Evolutionary conservation across 345 rosid species (phyloP).

Genomic region (Acer negundo): DNA sequence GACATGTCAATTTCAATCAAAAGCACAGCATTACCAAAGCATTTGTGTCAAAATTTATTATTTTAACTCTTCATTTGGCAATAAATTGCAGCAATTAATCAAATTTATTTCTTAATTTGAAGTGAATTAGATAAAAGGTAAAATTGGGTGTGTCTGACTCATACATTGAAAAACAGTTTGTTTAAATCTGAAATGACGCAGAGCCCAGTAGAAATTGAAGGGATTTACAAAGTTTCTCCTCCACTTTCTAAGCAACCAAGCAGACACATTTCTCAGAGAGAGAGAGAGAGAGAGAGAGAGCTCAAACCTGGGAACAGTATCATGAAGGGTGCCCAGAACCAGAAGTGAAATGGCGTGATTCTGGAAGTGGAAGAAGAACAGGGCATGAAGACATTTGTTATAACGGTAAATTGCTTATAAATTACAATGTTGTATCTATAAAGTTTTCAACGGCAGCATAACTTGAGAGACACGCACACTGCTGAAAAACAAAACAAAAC

Average conservation of each 20-base stretch:
- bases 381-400: neutral
- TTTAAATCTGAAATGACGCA: neutral
- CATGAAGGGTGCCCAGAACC: neutral
- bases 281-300: neutral
- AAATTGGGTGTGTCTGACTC: neutral
- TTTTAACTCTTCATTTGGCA: neutral
- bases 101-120: neutral
- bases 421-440: neutral
- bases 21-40: neutral
- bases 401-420: neutral
- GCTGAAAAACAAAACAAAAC: neutral
- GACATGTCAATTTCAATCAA: constrained; percentile 13
- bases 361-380: neutral
- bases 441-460: constrained; percentile 24
- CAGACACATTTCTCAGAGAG: neutral
- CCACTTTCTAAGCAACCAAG: constrained; percentile 12
- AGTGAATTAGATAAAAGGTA: neutral
- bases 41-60: neutral
- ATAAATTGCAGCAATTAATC: neutral
- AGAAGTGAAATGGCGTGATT: neutral
- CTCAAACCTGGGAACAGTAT: neutral
- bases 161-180: neutral
- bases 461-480: constrained; percentile 29
- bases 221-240: neutral
- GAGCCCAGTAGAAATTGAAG: neutral